Evolutionary conservation across 345 rosid species (phyloP).

Genomic region (Eucalyptus victrix): DNA sequence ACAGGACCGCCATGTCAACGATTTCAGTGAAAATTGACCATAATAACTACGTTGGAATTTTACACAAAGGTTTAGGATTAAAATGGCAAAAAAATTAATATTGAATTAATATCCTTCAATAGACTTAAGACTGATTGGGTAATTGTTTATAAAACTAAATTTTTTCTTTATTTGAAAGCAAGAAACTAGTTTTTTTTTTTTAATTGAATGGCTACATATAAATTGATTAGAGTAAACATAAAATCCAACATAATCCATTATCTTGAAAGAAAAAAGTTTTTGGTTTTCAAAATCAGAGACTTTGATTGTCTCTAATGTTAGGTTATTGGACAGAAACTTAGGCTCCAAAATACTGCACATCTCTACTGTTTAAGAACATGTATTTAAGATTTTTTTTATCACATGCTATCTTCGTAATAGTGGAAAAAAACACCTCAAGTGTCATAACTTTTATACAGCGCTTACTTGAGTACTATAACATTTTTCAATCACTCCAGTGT

Average conservation of each 20-base stretch:
- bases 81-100: neutral
- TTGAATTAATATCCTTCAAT: neutral
- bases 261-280: neutral
- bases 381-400: neutral
- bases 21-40: neutral
- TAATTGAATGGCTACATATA: neutral
- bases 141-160: neutral
- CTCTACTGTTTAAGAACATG: neutral
- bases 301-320: neutral
- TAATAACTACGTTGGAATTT: neutral
- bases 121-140: accelerated
- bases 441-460: neutral
- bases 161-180: neutral
- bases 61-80: neutral
- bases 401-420: neutral
- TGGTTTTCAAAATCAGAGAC: neutral
- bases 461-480: neutral
- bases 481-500: neutral
- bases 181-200: neutral
- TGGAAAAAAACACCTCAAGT: neutral
- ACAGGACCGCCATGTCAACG: neutral
- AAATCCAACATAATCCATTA: neutral
- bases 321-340: neutral
- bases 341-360: neutral
- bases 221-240: neutral